Percentiles rank a stretch among this genome's conserved stretches.
Evolutionary conservation across 306 rosid genomes (phyloP).

Genomic region (Vachellia pachyceras): DNA sequence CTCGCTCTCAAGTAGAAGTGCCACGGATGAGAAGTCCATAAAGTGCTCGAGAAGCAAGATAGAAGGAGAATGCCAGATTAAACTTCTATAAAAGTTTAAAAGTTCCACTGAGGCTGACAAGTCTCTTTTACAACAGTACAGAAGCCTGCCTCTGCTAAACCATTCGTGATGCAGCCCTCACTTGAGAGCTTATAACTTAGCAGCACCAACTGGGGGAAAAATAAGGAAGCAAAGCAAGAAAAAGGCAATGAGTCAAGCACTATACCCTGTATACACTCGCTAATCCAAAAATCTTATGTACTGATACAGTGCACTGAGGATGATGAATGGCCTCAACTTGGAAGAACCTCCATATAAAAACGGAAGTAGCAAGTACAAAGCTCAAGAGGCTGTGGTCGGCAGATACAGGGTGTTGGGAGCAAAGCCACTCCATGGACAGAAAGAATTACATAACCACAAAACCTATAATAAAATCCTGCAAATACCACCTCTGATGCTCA

Average conservation of each 20-base stretch:
- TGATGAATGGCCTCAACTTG: slow-evolving; percentile 55
- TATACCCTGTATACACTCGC: slow-evolving; percentile 73
- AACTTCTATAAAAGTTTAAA: slow-evolving; percentile 30
- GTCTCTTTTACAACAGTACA: slow-evolving; percentile 47
- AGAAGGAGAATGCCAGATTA: slow-evolving; percentile 9
- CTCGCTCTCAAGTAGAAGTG: too few species aligned
- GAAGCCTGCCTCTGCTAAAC: slow-evolving; percentile 38
- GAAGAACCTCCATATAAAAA: slow-evolving; percentile 50
- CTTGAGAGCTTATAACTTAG: slow-evolving; percentile 2
- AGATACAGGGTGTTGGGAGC: slow-evolving; percentile 51
- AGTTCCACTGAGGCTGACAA: slow-evolving; percentile 35
- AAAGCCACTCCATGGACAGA: slow-evolving; percentile 57
- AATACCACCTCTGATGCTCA: slow-evolving; percentile 48
- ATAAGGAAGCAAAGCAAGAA: slow-evolving; percentile 46
- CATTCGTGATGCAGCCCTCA: slow-evolving; percentile 53
- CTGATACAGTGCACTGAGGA: slow-evolving; percentile 59
- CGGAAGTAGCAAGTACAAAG: slow-evolving; percentile 45
- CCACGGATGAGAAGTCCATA: too few species aligned
- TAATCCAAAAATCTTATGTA: slow-evolving; percentile 77
- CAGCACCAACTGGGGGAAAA: slow-evolving; percentile 41
- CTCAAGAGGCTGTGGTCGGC: slow-evolving; percentile 50
- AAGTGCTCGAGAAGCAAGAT: too few species aligned
- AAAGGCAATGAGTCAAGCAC: slow-evolving; percentile 51
- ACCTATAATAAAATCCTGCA: slow-evolving; percentile 53
- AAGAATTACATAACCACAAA: slow-evolving; percentile 69